Evolutionary conservation across 108 stramenopile genomes (phyloP), one percentile per base, ranked within the genome.

Genomic region (Cyclotella atomus): DNA sequence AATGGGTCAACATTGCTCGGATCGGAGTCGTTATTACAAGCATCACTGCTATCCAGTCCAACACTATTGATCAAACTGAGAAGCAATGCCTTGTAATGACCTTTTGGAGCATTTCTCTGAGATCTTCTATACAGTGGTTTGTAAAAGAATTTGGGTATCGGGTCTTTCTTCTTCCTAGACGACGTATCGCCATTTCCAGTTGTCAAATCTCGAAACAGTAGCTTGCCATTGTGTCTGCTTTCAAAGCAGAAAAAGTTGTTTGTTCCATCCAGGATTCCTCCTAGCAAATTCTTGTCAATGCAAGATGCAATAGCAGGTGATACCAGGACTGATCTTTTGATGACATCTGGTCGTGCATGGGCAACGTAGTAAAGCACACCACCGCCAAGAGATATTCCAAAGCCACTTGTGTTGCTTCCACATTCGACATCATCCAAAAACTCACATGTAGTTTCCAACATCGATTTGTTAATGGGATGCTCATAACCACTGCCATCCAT

Each of bases 231-330:
- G 10, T 68, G 30, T 27, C 67, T 34, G 36, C 67, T 68, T 54
- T 68, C 53, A 55, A 55, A 54, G 53, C 35, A 55, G 53, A 52
- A 68, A 27, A 68, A 68, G 24, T 55, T 53, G 36, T 68, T 68
- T 0, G 67, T 41, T 27, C 67, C 54, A 23, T 68, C 53, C 6
- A 33, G 21, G 14, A 68, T 41, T 23, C 67, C 67, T 5, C 24
- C 0, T 6, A 68, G 15, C 24, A 68, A 20, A 38, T 36, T 21
- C 25, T 68, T 55, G 52, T 68, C 67, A 7, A 68, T 36, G 47
- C 67, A 68, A 28, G 35, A 16, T 17, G 38, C 49, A n/a, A 68
- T 68, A 19, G 67, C 67, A 38, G 67, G 67, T 36, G 67, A 68
- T 3, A 68, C 52, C 52, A 68, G 35, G 12, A 68, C 67, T 3